Percentiles rank a stretch among this genome's conserved stretches.
phyloP scores from a whole-genome alignment of 768 basidiomycete species.

The Mycena albidolilacea region DNA sequence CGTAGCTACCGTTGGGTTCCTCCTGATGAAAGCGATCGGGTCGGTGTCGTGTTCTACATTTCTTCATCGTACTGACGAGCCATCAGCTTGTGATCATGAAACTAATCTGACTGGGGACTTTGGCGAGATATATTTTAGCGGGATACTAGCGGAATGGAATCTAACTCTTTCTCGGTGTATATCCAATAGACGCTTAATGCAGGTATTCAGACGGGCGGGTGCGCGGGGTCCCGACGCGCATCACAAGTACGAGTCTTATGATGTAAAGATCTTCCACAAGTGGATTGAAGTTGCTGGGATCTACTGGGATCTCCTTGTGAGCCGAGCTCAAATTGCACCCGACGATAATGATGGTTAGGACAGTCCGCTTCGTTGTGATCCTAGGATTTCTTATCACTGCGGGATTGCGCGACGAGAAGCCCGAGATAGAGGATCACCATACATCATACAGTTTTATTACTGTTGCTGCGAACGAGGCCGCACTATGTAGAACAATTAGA shows the following conservation, averaged over 20 bases:
- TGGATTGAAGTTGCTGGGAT: no score
- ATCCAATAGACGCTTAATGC: no score
- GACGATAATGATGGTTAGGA: not conserved
- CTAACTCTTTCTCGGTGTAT: no score
- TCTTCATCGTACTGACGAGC: not conserved
- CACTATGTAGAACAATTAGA: slow-evolving; percentile 19
- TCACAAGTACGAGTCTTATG: no score
- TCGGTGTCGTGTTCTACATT: slow-evolving; percentile 50
- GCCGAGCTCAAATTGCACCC: no score
- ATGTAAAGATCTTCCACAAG: no score
- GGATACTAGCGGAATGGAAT: not conserved
- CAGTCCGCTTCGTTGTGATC: not conserved
- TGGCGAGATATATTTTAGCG: not conserved
- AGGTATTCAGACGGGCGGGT: no score
- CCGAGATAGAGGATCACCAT: not conserved
- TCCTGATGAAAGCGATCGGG: slow-evolving; percentile 82
- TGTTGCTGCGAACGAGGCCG: not conserved
- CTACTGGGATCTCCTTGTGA: no score
- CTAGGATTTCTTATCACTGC: no score
- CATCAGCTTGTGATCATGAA: slow-evolving; percentile 32
- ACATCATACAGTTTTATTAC: slow-evolving; percentile 1
- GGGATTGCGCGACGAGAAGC: not conserved
- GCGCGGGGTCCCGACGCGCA: no score
- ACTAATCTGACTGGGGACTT: not conserved
- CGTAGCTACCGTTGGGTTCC: slow-evolving; percentile 88